A percentile compares a stretch with the other conserved stretches of the same genome.
Conservation (phyloP, 768 basidiomycete species). For the Clavulina sp. region DNA sequence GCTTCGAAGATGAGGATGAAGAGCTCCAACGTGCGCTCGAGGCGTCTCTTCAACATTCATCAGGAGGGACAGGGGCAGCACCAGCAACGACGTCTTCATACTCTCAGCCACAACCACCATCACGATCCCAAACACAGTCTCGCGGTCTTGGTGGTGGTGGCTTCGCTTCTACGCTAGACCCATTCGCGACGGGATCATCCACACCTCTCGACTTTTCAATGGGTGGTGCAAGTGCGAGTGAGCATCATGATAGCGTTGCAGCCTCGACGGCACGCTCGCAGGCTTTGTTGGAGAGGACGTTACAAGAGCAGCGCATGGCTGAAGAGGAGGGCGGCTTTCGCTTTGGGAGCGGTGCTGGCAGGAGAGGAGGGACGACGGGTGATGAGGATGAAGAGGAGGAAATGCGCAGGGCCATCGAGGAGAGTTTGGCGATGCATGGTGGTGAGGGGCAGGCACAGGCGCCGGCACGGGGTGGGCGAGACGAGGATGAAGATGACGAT, state of each 20-base stretch:
- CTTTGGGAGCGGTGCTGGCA: neutral
- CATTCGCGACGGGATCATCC: neutral
- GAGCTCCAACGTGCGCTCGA: slow-evolving; percentile 78
- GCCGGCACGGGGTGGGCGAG: slow-evolving; percentile 6
- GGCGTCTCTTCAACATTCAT: slow-evolving; percentile 1
- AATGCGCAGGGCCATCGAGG: slow-evolving; percentile 40
- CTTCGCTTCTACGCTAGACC: neutral
- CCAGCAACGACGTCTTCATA: neutral
- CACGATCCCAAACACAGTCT: neutral
- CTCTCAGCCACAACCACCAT: neutral
- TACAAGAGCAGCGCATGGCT: neutral
- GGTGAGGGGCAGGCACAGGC: slow-evolving; percentile 14
- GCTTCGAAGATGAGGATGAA: slow-evolving; percentile 67
- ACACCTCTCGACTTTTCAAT: neutral
- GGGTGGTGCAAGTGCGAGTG: neutral
- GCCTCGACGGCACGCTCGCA: neutral
- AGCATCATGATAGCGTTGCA: neutral
- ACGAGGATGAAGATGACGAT: slow-evolving; percentile 14
- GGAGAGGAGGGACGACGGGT: neutral
- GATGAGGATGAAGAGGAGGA: slow-evolving; percentile 42
- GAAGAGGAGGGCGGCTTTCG: neutral
- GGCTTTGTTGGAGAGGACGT: slow-evolving; percentile 1
- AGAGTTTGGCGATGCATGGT: slow-evolving; percentile 29
- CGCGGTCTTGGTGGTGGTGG: slow-evolving; percentile 1
- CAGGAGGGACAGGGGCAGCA: neutral